phyloP scores from a whole-genome alignment of 257 asterid species.

The Ilex asprella region DNA sequence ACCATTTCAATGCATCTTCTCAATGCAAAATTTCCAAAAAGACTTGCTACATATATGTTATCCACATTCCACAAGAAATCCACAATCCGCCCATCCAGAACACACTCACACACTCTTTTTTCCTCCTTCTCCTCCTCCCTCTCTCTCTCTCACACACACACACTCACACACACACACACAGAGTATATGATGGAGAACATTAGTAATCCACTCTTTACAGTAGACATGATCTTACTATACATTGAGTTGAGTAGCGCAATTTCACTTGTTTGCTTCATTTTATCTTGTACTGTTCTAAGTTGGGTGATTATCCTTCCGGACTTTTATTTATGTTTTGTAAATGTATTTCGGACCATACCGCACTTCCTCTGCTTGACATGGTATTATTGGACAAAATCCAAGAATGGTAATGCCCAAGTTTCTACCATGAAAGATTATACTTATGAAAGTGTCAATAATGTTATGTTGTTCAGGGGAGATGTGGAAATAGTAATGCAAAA shows the following conservation, averaged over 20 bases:
- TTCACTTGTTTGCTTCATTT: conserved; percentile 20
- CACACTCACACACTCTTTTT: too few species aligned
- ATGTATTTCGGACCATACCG: not conserved
- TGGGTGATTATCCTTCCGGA: conserved; percentile 23
- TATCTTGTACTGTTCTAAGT: conserved; percentile 19
- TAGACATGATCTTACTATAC: conserved; percentile 8
- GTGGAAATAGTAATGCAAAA: conserved; percentile 30
- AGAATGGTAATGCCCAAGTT: not conserved
- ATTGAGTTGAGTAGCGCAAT: conserved; percentile 16
- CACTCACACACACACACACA: too few species aligned
- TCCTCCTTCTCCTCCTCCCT: too few species aligned
- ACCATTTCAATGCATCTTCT: too few species aligned
- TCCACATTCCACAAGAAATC: too few species aligned
- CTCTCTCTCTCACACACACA: too few species aligned
- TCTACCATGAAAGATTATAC: not conserved
- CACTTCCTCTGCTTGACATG: not conserved
- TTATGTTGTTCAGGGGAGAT: conserved; percentile 12
- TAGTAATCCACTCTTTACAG: conserved; percentile 2
- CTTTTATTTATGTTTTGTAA: conserved; percentile 17
- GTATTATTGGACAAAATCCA: not conserved
- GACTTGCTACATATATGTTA: too few species aligned
- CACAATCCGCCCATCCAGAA: too few species aligned
- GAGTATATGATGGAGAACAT: conserved; percentile 9
- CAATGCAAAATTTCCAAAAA: too few species aligned
- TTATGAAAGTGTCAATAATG: not conserved